Evolutionary conservation across 805 yeast genomes (phyloP).

Genomic region (Candida ipomoeae): DNA sequence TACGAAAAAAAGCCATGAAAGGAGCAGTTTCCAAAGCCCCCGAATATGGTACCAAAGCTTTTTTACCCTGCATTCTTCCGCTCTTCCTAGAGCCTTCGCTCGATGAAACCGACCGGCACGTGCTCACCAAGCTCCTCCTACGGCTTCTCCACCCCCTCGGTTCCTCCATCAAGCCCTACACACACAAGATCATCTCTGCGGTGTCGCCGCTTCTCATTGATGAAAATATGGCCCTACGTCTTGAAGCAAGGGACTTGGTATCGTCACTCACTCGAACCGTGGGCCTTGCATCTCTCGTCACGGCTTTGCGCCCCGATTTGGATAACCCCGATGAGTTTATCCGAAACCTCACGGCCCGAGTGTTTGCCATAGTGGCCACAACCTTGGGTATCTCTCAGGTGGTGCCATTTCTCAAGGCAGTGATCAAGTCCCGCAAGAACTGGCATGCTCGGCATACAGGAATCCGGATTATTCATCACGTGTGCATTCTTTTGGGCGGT

Average conservation of each 20-base stretch:
- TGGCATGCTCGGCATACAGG: constrained; percentile 88
- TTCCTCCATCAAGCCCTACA: constrained; percentile 62
- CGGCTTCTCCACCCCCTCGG: constrained; percentile 65
- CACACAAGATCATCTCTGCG: constrained; percentile 67
- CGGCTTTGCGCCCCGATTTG: constrained; percentile 74
- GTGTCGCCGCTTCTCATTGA: constrained; percentile 77
- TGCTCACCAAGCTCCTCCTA: constrained; percentile 71
- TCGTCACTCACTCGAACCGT: constrained; percentile 73
- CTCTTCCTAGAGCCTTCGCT: constrained; percentile 64
- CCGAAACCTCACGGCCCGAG: constrained; percentile 69
- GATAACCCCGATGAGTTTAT: constrained; percentile 79
- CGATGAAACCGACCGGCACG: constrained; percentile 79
- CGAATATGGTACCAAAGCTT: constrained; percentile 61
- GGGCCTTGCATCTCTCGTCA: constrained; percentile 77
- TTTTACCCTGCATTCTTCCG: constrained; percentile 73
- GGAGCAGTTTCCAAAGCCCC: constrained; percentile 60
- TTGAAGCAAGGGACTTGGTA: constrained; percentile 76
- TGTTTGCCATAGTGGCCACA: constrained; percentile 79
- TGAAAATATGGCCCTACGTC: constrained; percentile 67
- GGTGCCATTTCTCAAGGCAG: constrained; percentile 79
- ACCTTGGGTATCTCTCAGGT: constrained; percentile 69
- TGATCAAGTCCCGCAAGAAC: constrained; percentile 66
- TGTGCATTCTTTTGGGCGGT: constrained; percentile 59
- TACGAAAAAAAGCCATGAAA: constrained; percentile 67
- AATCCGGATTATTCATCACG: constrained; percentile 67